Evolutionary conservation across 1,139 yeast genomes (phyloP), one percentile per base, ranked within the genome.

Genomic region (Yamadazyma dushanensis): DNA sequence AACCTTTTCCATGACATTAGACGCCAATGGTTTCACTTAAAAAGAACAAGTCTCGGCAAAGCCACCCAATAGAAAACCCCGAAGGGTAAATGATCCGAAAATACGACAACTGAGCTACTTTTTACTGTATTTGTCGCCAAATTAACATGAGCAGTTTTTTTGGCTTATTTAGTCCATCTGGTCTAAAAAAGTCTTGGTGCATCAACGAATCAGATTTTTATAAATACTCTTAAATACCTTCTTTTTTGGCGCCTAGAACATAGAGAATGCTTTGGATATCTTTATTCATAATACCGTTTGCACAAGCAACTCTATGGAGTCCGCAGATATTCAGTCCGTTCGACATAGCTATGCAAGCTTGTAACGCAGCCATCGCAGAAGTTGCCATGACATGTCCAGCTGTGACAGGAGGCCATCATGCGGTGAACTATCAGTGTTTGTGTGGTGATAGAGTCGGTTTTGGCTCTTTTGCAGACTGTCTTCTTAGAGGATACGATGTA

Each of bases 401-500:
- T 18, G 19, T 16, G 11, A 24, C 24, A 8, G 25, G 26, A 8
- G 32, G 35, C 3, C 38, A 36, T 16, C 28, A 22, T 18, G 13
- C 35, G 3, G 26, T 28, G 13, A 28, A 36, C 18, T 32, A 20
- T 21, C 16, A 32, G 8, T 36, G 38, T 20, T 22, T 28, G 11
- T 36, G 38, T 21, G 27, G 16, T 15, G 29, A 36, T 13, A 23
- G 20, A 3, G 30, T 36, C 4, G 38, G 38, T 9, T 36, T 36
- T 25, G 38, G 38, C 5, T 36, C 38, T 11, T 28, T 36, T 23
- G 36, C 36, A 9, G 38, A 36, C 20, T 36, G 38, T 25, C 21
- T 36, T 11, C 26, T 36, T 10, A 26, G 23, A 24, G 38, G 38
- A 4, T 36, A 32, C 22, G 22, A 23, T 10, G 28, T 32, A 17